Evolutionary conservation across 495 filamentous ascomycete species (phyloP).

Genomic region (Niebla homalea): DNA sequence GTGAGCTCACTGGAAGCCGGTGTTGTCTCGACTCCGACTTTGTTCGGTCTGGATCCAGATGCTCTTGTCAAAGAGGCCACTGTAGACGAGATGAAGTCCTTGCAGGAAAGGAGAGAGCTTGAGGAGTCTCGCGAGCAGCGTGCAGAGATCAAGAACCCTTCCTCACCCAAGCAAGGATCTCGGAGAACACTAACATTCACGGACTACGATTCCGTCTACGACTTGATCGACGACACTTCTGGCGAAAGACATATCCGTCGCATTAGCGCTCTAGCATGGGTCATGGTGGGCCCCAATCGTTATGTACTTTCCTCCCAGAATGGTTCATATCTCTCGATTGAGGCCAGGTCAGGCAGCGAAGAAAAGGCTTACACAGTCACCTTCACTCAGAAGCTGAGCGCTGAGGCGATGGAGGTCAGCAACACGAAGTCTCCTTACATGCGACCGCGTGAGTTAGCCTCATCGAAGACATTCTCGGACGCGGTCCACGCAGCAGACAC

Average conservation of each 20-base stretch:
- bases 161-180: slow-evolving; percentile 8
- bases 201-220: slow-evolving; percentile 78
- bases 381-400: slow-evolving; percentile 16
- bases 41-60: slow-evolving; percentile 87
- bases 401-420: background rate
- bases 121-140: slow-evolving; percentile 20
- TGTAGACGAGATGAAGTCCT: slow-evolving; percentile 40
- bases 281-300: slow-evolving; percentile 47
- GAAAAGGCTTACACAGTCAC: slow-evolving; percentile 3
- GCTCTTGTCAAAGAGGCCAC: slow-evolving; percentile 54
- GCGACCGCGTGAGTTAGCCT: slow-evolving; percentile 50
- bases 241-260: slow-evolving; percentile 64
- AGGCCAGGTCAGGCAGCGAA: slow-evolving; percentile 20
- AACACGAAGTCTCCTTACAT: slow-evolving; percentile 42
- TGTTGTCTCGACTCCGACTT: slow-evolving; percentile 75
- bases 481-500: slow-evolving; percentile 76
- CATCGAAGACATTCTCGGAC: slow-evolving; percentile 44
- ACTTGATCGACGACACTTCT: slow-evolving; percentile 72
- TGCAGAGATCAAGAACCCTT: slow-evolving; percentile 5
- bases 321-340: slow-evolving; percentile 51
- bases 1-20: slow-evolving; percentile 69
- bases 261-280: slow-evolving; percentile 67
- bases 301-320: slow-evolving; percentile 49
- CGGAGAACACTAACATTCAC: slow-evolving; percentile 51
- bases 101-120: slow-evolving; percentile 32